A percentile compares a stretch with the other conserved stretches of the same genome.
Conservation (phyloP, 1,284 basidiomycete species). For the Leccinum griseonigrum region DNA sequence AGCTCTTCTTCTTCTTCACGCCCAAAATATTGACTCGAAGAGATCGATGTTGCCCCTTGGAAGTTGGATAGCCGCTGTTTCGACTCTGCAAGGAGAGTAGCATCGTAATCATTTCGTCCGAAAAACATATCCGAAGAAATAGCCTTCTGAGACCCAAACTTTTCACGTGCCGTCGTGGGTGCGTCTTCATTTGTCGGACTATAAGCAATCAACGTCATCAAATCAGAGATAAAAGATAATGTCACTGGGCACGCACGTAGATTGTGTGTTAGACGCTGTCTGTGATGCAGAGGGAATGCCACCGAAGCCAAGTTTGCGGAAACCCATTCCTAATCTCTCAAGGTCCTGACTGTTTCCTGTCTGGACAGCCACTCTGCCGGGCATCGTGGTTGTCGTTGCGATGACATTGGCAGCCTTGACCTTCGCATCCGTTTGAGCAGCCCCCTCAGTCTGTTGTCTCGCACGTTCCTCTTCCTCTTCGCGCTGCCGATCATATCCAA, state of each 20-base stretch:
- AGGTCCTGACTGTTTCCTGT: slow-evolving; percentile 42
- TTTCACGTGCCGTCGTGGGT: slow-evolving; percentile 81
- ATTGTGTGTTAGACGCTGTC: slow-evolving; percentile 42
- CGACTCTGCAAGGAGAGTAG: slow-evolving; percentile 70
- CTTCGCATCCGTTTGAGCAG: slow-evolving; percentile 42
- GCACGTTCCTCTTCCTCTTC: slow-evolving; percentile 72
- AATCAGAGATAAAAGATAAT: not conserved
- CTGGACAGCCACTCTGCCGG: slow-evolving; percentile 32
- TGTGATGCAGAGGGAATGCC: slow-evolving; percentile 61
- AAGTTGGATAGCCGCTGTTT: slow-evolving; percentile 83
- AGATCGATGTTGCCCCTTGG: slow-evolving; percentile 92
- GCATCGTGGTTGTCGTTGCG: slow-evolving; percentile 24
- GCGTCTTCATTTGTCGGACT: slow-evolving; percentile 53
- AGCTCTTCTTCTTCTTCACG: slow-evolving; percentile 77
- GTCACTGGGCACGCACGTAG: slow-evolving; percentile 40
- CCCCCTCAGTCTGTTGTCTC: slow-evolving; percentile 51
- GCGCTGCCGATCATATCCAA: slow-evolving; percentile 83
- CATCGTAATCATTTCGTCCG: slow-evolving; percentile 87
- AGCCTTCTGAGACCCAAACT: slow-evolving; percentile 90
- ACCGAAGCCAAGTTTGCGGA: slow-evolving; percentile 87
- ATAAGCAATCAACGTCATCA: slow-evolving; percentile 1
- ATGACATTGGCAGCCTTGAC: slow-evolving; percentile 31
- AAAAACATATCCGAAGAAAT: slow-evolving; percentile 99
- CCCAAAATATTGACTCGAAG: slow-evolving; percentile 94
- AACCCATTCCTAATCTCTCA: slow-evolving; percentile 74